Conservation (phyloP, 345 rosid species). For the Salix brachista region DNA sequence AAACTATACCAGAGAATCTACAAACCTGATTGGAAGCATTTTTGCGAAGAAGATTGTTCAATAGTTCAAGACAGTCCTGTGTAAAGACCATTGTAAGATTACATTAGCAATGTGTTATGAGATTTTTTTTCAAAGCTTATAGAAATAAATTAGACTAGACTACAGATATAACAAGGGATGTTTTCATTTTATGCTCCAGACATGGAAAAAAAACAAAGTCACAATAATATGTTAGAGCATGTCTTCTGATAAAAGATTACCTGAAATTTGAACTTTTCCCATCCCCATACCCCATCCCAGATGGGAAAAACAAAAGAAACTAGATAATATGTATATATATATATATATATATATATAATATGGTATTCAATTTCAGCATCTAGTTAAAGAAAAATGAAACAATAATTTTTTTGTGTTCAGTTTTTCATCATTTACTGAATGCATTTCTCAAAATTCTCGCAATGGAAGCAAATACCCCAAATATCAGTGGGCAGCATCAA, state of each 20-base stretch:
- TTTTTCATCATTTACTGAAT: too few relatives aligned
- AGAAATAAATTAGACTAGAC: constrained; percentile 5
- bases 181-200: neutral
- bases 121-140: constrained; percentile 3
- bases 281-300: too few relatives aligned
- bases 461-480: too few relatives aligned
- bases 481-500: too few relatives aligned
- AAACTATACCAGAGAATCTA: constrained; percentile 12
- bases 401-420: too few relatives aligned
- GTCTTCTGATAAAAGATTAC: neutral
- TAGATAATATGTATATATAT: too few relatives aligned
- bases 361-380: too few relatives aligned
- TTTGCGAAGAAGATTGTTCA: constrained; percentile 84
- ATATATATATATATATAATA: too few relatives aligned
- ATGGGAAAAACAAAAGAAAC: too few relatives aligned
- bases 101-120: constrained; percentile 3
- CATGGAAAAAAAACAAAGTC: neutral
- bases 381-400: too few relatives aligned
- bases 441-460: too few relatives aligned
- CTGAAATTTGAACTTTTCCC: neutral
- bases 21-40: constrained; percentile 86
- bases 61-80: constrained; percentile 89
- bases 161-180: neutral
- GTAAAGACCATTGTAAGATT: constrained; percentile 11
- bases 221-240: neutral